Conservation (phyloP, 768 basidiomycete species). For the Saitozyma podzolica region DNA sequence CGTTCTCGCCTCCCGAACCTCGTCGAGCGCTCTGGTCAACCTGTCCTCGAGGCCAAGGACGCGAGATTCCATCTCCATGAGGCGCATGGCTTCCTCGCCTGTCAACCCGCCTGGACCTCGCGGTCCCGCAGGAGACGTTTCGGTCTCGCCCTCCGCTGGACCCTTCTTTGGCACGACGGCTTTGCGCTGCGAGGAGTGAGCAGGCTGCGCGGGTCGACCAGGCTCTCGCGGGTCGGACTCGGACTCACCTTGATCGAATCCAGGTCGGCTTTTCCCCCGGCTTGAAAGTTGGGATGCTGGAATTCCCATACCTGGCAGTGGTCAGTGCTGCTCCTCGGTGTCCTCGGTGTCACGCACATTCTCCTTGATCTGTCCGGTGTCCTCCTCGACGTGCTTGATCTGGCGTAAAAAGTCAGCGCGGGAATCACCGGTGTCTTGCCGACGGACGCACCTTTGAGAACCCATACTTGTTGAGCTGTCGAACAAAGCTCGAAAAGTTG, state of each 20-base stretch:
- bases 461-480: conserved; percentile 95
- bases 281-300: conserved; percentile 44
- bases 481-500: conserved; percentile 89
- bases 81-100: conserved; percentile 22
- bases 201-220: not conserved
- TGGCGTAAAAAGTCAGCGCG: conserved; percentile 9
- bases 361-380: conserved; percentile 42
- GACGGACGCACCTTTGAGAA: conserved; percentile 67
- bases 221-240: not conserved
- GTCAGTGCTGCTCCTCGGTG: not conserved
- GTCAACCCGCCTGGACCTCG: not conserved
- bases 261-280: conserved; percentile 39
- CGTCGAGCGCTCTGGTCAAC: conserved; percentile 32
- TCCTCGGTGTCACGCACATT: conserved; percentile 20
- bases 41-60: conserved; percentile 35
- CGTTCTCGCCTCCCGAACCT: conserved; percentile 34
- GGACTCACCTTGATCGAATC: conserved; percentile 45
- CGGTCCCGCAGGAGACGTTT: conserved; percentile 19
- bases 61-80: conserved; percentile 35
- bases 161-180: conserved; percentile 38
- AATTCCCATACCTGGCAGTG: conserved; percentile 46
- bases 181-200: conserved; percentile 29
- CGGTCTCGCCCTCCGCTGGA: conserved; percentile 11
- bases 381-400: conserved; percentile 47
- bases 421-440: not conserved